Conservation (phyloP, 345 rosid genomes). For the Arabidopsis suecica region DNA sequence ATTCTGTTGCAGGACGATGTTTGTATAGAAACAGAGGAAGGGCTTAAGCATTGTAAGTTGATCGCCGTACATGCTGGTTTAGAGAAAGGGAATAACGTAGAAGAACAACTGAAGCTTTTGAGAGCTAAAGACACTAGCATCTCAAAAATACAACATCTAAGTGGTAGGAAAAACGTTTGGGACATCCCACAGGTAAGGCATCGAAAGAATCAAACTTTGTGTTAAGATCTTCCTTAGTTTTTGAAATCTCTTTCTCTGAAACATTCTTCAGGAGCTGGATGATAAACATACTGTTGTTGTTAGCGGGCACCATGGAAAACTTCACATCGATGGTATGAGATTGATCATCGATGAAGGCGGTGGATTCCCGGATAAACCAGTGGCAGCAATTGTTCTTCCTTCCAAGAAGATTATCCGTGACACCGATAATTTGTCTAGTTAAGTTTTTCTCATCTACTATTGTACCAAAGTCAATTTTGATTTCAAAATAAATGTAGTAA, state of each 20-base stretch:
- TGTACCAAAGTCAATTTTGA: neutral
- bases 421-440: constrained; percentile 47
- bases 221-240: constrained; percentile 17
- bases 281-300: constrained; percentile 61
- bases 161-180: constrained; percentile 83
- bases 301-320: constrained; percentile 87
- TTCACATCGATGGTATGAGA: constrained; percentile 77
- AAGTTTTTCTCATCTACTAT: constrained; percentile 21
- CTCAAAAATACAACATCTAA: constrained; percentile 65
- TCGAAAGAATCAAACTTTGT: constrained; percentile 5
- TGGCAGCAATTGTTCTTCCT: constrained; percentile 85
- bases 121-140: constrained; percentile 68
- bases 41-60: constrained; percentile 65
- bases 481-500: neutral
- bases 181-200: constrained; percentile 74
- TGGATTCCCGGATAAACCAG: constrained; percentile 63
- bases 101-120: constrained; percentile 64
- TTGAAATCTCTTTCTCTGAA: neutral
- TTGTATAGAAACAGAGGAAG: constrained; percentile 60
- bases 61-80: constrained; percentile 88
- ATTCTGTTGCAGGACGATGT: constrained; percentile 64
- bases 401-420: constrained; percentile 68
- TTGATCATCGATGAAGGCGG: constrained; percentile 90
- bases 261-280: constrained; percentile 35
- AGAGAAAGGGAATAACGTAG: constrained; percentile 64